phyloP scores from a whole-genome alignment of 2,329 filamentous ascomycete genomes.

The Aspergillus ochraceoroseus region DNA sequence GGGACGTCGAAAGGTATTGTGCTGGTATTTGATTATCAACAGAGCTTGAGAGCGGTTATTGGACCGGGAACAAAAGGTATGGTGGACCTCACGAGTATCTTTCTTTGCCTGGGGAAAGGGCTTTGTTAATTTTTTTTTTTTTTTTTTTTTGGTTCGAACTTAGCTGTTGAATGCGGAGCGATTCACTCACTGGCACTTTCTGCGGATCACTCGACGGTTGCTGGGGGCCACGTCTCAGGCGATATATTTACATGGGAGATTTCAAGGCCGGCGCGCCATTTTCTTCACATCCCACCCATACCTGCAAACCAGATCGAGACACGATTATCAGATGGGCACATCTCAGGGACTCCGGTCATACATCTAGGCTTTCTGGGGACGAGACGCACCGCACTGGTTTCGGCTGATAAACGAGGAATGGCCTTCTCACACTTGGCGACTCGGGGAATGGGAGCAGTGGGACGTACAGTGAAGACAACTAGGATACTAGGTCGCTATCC shows the following conservation, averaged over 20 bases:
- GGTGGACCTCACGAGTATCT: constrained; percentile 15
- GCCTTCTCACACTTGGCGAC: constrained; percentile 96
- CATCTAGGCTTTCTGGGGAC: constrained; percentile 95
- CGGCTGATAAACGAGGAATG: constrained; percentile 92
- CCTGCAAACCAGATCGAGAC: constrained; percentile 61
- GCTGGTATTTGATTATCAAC: constrained; percentile 94
- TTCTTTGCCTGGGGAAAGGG: background rate
- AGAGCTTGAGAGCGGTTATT: constrained; percentile 89
- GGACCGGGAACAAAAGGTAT: constrained; percentile 85
- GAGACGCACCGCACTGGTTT: constrained; percentile 87
- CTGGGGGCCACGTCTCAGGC: constrained; percentile 81
- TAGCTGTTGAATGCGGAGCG: constrained; percentile 83
- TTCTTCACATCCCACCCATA: constrained; percentile 77
- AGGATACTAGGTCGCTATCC: constrained; percentile 90
- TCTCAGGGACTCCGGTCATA: constrained; percentile 69
- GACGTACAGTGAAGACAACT: constrained; percentile 79
- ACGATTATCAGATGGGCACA: constrained; percentile 73
- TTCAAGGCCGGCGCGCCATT: constrained; percentile 72
- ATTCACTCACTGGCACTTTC: constrained; percentile 85
- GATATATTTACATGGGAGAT: constrained; percentile 98
- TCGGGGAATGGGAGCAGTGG: constrained; percentile 79
- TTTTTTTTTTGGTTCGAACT: background rate
- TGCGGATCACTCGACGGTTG: constrained; percentile 87
- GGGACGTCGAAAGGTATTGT: constrained; percentile 94
- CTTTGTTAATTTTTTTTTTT: background rate